Evolutionary conservation across 768 basidiomycete genomes (phyloP).

Genomic region (Punctularia strigosozonata): DNA sequence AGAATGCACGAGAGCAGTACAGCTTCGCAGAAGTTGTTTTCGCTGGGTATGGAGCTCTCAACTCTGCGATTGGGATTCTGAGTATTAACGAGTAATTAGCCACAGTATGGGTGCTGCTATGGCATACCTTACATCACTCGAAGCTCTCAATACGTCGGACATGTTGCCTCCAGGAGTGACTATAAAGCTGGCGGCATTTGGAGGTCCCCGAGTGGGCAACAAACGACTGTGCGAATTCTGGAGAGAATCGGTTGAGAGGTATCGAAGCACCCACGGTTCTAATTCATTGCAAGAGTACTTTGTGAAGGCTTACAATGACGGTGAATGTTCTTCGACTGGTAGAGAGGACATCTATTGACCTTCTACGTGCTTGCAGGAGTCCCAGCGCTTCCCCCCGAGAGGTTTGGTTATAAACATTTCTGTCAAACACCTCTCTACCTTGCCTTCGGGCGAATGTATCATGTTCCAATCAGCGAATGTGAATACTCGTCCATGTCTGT

Average conservation of each 20-base stretch:
- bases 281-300: constrained; percentile 31
- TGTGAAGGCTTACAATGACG: constrained; percentile 47
- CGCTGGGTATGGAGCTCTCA: too few species aligned
- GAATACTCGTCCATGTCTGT: constrained; percentile 34
- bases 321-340: constrained; percentile 16
- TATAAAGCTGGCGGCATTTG: constrained; percentile 37
- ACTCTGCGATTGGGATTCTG: too few species aligned
- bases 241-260: constrained; percentile 22
- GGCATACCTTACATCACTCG: constrained; percentile 37
- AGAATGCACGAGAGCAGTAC: constrained; percentile 24
- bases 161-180: constrained; percentile 16
- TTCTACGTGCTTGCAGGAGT: constrained; percentile 28
- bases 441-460: constrained; percentile 33
- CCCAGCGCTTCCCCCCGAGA: constrained; percentile 39
- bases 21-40: constrained; percentile 26
- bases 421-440: constrained; percentile 36
- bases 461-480: constrained; percentile 30
- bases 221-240: constrained; percentile 28
- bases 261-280: constrained; percentile 23
- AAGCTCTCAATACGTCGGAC: constrained; percentile 25
- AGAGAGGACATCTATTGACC: constrained; percentile 1
- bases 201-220: constrained; percentile 39
- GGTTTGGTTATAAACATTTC: constrained; percentile 43
- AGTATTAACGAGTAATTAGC: constrained; percentile 31
- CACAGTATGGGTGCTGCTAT: constrained; percentile 48